phyloP scores from a whole-genome alignment of 768 basidiomycete genomes.

The Megacollybia marginata region DNA sequence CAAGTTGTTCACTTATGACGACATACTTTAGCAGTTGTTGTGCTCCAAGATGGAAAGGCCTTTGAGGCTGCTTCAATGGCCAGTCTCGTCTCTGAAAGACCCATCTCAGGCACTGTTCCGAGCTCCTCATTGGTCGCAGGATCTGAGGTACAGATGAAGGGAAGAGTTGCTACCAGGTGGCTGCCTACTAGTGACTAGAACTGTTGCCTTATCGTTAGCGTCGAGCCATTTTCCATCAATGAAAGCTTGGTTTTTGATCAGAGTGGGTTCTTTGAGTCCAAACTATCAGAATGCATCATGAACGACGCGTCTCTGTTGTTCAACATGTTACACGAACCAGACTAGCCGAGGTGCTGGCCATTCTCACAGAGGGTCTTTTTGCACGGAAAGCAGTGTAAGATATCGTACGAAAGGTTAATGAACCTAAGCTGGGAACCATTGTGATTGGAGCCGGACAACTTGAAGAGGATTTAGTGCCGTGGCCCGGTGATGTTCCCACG shows the following conservation, averaged over 20 bases:
- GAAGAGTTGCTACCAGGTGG: too few species aligned
- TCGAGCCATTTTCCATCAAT: slow-evolving; percentile 87
- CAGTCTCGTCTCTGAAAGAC: slow-evolving; percentile 69
- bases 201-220: slow-evolving; percentile 63
- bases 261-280: slow-evolving; percentile 67
- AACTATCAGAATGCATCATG: slow-evolving; percentile 31
- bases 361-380: slow-evolving; percentile 25
- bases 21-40: slow-evolving; percentile 77
- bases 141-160: slow-evolving; percentile 38
- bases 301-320: too few species aligned
- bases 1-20: background rate
- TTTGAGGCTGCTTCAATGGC: slow-evolving; percentile 78
- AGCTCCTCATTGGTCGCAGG: slow-evolving; percentile 81
- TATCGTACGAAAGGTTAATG: too few species aligned
- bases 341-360: slow-evolving; percentile 49
- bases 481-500: slow-evolving; percentile 3
- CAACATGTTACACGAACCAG: background rate
- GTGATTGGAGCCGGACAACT: too few species aligned
- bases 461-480: too few species aligned
- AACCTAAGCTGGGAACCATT: too few species aligned
- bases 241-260: slow-evolving; percentile 70
- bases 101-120: slow-evolving; percentile 88
- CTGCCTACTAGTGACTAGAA: slow-evolving; percentile 63
- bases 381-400: too few species aligned
- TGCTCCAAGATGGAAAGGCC: slow-evolving; percentile 82